These are phyloP conservation scores for Mallotus nudiflorus DNA, from an alignment of 345 rosid genomes.

Conservation along the genomic window DNA sequence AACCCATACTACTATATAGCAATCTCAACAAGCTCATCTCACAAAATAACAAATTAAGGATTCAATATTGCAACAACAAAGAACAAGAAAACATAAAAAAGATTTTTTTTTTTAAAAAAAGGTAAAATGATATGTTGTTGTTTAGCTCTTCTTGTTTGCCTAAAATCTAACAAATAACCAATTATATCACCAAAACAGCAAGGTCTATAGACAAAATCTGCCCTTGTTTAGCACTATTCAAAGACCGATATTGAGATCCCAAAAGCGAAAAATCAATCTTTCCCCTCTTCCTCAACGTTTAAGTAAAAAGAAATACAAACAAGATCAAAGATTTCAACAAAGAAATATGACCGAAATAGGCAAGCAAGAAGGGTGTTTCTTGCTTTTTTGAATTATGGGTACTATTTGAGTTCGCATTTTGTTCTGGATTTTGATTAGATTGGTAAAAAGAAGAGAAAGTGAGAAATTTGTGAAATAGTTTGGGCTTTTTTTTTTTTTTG, in stretches of 20 bases:
- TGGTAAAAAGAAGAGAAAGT: neutral
- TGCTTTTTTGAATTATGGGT: neutral
- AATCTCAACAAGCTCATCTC: neutral
- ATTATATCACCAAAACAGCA: constrained; percentile 67
- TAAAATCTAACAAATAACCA: constrained; percentile 57
- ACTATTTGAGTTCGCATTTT: neutral
- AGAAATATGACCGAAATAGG: neutral
- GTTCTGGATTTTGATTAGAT: constrained; percentile 6
- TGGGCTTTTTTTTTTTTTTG: too few species aligned
- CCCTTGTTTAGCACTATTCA: constrained; percentile 60
- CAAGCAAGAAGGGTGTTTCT: neutral
- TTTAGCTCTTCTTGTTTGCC: constrained; percentile 54
- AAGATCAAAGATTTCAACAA: too few species aligned
- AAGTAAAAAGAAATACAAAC: neutral
- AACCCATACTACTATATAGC: neutral
- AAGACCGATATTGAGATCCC: constrained; percentile 26
- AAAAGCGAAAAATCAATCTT: too few species aligned
- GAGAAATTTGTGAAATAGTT: too few species aligned
- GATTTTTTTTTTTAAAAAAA: too few species aligned
- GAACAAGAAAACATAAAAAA: neutral
- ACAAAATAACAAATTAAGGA: neutral
- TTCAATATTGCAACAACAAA: neutral
- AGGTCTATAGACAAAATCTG: constrained; percentile 62
- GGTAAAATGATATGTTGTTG: constrained; percentile 50
- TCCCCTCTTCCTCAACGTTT: neutral